phyloP scores from a whole-genome alignment of 345 rosid species.

The Linum usitatissimum region DNA sequence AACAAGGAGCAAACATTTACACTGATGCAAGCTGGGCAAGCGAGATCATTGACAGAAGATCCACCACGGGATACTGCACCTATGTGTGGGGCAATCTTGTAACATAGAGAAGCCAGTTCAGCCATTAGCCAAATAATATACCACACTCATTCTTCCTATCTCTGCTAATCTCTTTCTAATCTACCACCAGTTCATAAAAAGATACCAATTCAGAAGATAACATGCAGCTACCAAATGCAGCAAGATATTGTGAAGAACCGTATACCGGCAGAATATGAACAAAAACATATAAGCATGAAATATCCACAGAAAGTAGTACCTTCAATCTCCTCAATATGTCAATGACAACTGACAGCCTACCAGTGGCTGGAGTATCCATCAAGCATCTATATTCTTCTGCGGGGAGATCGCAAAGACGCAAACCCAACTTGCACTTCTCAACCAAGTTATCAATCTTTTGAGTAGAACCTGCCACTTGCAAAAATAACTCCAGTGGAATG shows the following conservation, averaged over 20 bases:
- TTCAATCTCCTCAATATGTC: constrained; percentile 73
- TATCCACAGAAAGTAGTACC: constrained; percentile 36
- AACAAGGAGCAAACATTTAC: too few relatives aligned
- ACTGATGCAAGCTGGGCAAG: too few relatives aligned
- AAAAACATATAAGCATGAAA: constrained; percentile 4
- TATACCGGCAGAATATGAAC: background rate
- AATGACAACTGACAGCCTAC: constrained; percentile 63
- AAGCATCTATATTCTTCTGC: constrained; percentile 53
- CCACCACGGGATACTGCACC: too few relatives aligned
- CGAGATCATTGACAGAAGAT: too few relatives aligned
- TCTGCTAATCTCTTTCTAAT: too few relatives aligned
- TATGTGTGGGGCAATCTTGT: too few relatives aligned
- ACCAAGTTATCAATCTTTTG: constrained; percentile 55
- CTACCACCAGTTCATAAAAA: too few relatives aligned
- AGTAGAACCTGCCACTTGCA: constrained; percentile 74
- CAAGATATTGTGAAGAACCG: background rate
- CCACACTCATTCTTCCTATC: too few relatives aligned
- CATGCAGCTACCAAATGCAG: background rate
- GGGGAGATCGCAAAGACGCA: constrained; percentile 67
- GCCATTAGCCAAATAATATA: too few relatives aligned
- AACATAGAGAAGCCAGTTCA: too few relatives aligned
- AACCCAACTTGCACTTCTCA: constrained; percentile 62
- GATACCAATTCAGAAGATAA: background rate
- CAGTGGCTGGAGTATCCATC: constrained; percentile 78
- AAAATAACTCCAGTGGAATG: constrained; percentile 76